Evolutionary conservation across 306 rosid genomes (phyloP), one percentile per base, ranked within the genome.

Genomic region (Cicer cuneatum): DNA sequence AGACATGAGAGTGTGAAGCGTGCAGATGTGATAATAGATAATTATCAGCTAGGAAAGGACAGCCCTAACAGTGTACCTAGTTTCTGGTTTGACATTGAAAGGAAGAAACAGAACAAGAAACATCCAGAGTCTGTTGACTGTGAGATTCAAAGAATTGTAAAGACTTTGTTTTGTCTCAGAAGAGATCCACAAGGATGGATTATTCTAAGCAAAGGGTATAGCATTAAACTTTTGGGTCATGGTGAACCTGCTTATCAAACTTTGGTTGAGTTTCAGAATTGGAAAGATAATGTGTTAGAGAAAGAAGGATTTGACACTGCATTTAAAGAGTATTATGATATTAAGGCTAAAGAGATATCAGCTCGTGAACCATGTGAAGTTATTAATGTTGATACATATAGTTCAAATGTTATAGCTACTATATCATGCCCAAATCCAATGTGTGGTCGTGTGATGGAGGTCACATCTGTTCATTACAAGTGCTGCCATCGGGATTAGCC

Each of bases 401-500:
- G 10, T 64, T 9, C 85, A 37, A 76, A 48, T 71, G 81, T 81
- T 14, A 65, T 81, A 35, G 85, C 81, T 10, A 81, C 85, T 8
- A 81, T 81, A 37, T 46, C 85, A 3, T 81, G 85, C 74, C 85
- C 84, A 38, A 81, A 81, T 56, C 78, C 85, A 2, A 62, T 75
- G 10, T 81, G 85, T 53, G 85, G 81, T 0, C 81, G 85, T 10
- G 81, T 81, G 35, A 81, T 81, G 85, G 85, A 81, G 56, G 85
- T 81, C 1, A 37, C 81, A 6, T 75, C 85, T 53, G 69, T 81
- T 61, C 72, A 81, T 24, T 81, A 81, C 81, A 81, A 75, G 70
- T 81, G 85, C 49, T 81, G 85, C 66, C 85, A 81, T 19, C 46
- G 69, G 7, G 84, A 75, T 53, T 77, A 24, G 35, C n/a, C 19